A percentile compares a stretch with the other conserved stretches of the same genome.
phyloP scores from a whole-genome alignment of 2,329 filamentous ascomycete genomes.

The Cordyceps fumosorosea region DNA sequence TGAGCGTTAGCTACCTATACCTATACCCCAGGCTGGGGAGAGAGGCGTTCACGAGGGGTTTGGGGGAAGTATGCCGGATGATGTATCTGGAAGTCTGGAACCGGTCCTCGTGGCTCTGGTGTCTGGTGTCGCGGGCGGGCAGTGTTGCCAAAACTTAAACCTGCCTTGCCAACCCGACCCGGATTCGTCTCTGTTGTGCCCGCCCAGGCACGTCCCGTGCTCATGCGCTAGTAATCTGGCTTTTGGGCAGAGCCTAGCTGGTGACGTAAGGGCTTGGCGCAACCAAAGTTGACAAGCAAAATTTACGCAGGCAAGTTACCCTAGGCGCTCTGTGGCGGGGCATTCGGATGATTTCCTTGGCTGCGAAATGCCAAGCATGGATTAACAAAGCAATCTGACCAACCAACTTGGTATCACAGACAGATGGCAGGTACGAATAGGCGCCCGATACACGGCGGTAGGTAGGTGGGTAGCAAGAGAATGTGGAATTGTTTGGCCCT shows the following conservation, averaged over 20 bases:
- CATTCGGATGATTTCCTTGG: background rate
- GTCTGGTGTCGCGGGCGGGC: constrained; percentile 1
- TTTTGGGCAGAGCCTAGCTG: constrained; percentile 1
- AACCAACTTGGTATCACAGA: background rate
- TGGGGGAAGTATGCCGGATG: background rate
- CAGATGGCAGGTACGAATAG: background rate
- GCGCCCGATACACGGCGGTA: background rate
- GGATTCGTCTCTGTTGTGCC: constrained; percentile 12
- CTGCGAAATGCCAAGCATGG: background rate
- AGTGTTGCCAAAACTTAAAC: constrained; percentile 11
- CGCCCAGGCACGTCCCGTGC: constrained; percentile 13
- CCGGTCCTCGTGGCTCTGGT: background rate
- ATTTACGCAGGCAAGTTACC: background rate
- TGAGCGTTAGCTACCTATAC: background rate
- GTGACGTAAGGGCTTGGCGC: constrained; percentile 15
- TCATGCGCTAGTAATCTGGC: constrained; percentile 9
- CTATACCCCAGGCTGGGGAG: background rate
- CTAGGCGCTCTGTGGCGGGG: background rate
- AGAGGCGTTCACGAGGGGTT: background rate
- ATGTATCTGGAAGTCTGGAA: background rate
- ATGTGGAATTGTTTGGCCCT: background rate
- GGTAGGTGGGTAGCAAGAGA: background rate
- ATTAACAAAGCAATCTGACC: background rate
- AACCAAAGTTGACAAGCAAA: background rate
- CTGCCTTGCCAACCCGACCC: background rate